A percentile compares a stretch with the other conserved stretches of the same genome.
These are phyloP conservation scores for Marasmius tenuissimus DNA, from an alignment of 1,284 basidiomycete genomes.

Conservation along the genomic window DNA sequence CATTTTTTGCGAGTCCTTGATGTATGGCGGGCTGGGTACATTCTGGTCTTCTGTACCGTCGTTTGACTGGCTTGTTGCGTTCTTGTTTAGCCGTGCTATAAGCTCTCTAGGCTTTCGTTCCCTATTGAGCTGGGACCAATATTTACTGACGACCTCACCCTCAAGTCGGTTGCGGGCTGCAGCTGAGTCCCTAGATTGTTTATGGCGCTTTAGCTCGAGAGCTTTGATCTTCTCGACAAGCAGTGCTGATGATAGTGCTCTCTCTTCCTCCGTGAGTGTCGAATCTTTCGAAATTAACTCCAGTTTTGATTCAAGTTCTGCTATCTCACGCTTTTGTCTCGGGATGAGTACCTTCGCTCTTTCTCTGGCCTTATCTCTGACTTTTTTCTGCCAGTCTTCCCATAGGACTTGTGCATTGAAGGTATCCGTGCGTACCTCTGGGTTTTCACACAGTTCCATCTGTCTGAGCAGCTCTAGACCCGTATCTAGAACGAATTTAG, in stretches of 20 bases:
- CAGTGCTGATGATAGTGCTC: not conserved
- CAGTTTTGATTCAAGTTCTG: conserved; percentile 8
- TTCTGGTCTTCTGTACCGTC: not conserved
- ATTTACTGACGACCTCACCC: conserved; percentile 25
- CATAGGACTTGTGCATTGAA: conserved; percentile 10
- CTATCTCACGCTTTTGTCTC: conserved; percentile 3
- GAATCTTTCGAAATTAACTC: conserved; percentile 2
- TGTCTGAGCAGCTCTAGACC: conserved; percentile 2
- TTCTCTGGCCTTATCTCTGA: conserved; percentile 8
- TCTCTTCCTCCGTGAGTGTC: conserved; percentile 5
- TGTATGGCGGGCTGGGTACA: not conserved
- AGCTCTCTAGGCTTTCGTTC: conserved; percentile 17
- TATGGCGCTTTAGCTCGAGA: conserved; percentile 9
- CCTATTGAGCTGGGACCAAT: conserved; percentile 24
- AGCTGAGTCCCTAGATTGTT: conserved; percentile 3
- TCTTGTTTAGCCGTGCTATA: conserved; percentile 1
- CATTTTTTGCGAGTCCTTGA: conserved; percentile 14
- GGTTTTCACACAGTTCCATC: not conserved
- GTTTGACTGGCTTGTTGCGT: not conserved
- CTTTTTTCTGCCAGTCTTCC: conserved; percentile 3
- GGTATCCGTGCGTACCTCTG: not conserved
- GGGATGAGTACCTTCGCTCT: conserved; percentile 7
- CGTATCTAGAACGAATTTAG: conserved; percentile 1
- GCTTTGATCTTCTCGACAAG: conserved; percentile 5
- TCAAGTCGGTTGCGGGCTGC: conserved; percentile 13